Evolutionary conservation across 2,329 filamentous ascomycete species (phyloP).

Genomic region (Onygenales sp.): DNA sequence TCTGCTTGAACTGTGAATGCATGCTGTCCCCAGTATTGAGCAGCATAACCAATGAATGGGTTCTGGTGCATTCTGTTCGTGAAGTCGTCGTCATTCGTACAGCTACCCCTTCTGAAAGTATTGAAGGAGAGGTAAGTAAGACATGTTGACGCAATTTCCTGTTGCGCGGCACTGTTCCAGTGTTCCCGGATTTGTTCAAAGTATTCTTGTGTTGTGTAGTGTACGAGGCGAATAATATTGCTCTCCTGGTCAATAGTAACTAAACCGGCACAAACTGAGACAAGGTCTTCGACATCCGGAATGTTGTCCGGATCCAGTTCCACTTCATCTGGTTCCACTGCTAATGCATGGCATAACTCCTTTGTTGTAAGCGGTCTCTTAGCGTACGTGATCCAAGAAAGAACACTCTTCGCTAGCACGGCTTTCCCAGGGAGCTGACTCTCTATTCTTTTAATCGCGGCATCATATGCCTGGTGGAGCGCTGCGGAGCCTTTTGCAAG

Average conservation of each 20-base stretch:
- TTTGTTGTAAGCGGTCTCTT: background rate
- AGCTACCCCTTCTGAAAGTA: background rate
- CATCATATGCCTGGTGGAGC: slow-evolving; percentile 31
- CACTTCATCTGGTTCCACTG: background rate
- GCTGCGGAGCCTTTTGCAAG: slow-evolving; percentile 24
- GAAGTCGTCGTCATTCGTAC: background rate
- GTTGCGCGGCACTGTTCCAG: background rate
- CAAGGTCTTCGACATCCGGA: background rate
- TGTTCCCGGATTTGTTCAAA: background rate
- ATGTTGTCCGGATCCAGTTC: background rate
- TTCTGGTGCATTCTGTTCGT: background rate
- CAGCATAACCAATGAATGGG: background rate
- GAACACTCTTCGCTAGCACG: background rate
- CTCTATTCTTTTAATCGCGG: slow-evolving; percentile 24
- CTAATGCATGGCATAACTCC: background rate
- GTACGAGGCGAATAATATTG: background rate
- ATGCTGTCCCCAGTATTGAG: background rate
- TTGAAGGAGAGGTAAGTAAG: background rate
- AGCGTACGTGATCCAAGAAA: background rate
- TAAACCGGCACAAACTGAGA: background rate
- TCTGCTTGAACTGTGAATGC: background rate
- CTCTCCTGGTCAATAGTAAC: background rate
- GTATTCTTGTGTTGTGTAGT: background rate
- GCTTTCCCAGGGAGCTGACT: background rate
- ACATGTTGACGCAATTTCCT: background rate